Evolutionary conservation across 805 yeast genomes (phyloP), one percentile per base, ranked within the genome.

Genomic region (Lipomyces yamanashiensis): DNA sequence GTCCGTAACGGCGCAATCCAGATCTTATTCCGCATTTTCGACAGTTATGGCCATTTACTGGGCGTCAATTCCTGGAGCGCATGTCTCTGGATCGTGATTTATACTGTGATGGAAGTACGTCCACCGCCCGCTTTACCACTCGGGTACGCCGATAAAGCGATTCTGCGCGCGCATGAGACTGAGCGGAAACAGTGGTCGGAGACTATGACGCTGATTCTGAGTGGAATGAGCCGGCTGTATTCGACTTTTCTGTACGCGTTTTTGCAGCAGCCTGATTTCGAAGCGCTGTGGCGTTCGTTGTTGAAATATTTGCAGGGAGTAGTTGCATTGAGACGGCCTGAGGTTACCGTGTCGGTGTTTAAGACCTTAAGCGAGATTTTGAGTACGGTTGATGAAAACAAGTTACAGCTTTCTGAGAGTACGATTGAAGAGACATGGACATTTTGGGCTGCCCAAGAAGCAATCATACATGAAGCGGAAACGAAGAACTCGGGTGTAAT

Each of bases 1-100:
- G 96, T 93, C 0, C 82, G 96, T 65, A 92, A 91, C 71, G 97
- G 97, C 1, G 87, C 97, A 0, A 83, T 91, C 15, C 96, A 92
- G 72, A 93, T 97, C 0, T 86, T 92, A 68, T 90, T 91, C 76
- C 84, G 92, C 67, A 87, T 93, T 36, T 80, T 89, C 64, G 90
- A 89, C 58, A 84, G 92, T 2, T 90, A 88, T 73, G 88, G 90
- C 0, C 71, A 75, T 10, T 77, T 78, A 49, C 77, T 86, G 19
- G 82, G 85, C 0, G 78, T 84, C 1, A 71, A 67, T 15, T 75
- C 74, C 0, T 92, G 97, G 97, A 76, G 81, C 34, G 74, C 86
- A n/a, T 82, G 92, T 2, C 87, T 85, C 70, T 73, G 77, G 37
- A 80, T 87, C 43, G 90, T 90, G 1, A 79, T 92, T 7, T 81